These are phyloP conservation scores for Epicoccum nigrum DNA, from an alignment of 2,329 filamentous ascomycete species.

Conservation along the genomic window DNA sequence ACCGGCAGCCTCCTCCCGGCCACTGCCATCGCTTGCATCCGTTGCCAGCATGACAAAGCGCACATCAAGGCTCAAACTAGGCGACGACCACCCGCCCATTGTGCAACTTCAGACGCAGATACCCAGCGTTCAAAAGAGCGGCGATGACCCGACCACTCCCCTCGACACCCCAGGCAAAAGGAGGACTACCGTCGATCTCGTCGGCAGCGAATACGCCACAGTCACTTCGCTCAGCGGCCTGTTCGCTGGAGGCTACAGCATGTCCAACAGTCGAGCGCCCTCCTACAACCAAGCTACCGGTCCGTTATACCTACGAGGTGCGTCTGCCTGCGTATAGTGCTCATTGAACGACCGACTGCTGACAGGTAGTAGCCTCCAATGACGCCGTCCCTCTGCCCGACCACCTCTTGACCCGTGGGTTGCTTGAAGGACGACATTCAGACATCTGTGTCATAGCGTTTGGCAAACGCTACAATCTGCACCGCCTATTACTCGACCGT, in stretches of 20 bases:
- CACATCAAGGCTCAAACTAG: slow-evolving; percentile 34
- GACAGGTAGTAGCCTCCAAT: slow-evolving; percentile 34
- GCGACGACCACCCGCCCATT: slow-evolving; percentile 37
- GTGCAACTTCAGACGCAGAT: slow-evolving; percentile 44
- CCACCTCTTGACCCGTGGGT: slow-evolving; percentile 60
- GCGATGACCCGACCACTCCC: slow-evolving; percentile 54
- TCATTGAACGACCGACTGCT: slow-evolving; percentile 4
- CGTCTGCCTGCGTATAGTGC: slow-evolving; percentile 2
- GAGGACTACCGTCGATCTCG: slow-evolving; percentile 35
- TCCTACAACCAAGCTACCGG: slow-evolving; percentile 51
- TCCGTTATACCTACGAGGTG: slow-evolving; percentile 44
- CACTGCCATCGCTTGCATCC: slow-evolving; percentile 16
- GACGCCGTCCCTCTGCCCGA: slow-evolving; percentile 54
- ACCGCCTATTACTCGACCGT: slow-evolving; percentile 61
- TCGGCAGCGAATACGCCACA: slow-evolving; percentile 47
- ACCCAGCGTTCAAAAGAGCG: slow-evolving; percentile 55
- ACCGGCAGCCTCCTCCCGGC: slow-evolving; percentile 37
- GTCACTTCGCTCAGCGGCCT: slow-evolving; percentile 53
- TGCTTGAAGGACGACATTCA: slow-evolving; percentile 59
- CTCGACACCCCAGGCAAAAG: slow-evolving; percentile 38
- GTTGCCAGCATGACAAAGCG: slow-evolving; percentile 38
- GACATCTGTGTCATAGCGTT: slow-evolving; percentile 62
- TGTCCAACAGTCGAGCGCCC: slow-evolving; percentile 49
- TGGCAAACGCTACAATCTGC: slow-evolving; percentile 58
- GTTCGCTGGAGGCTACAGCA: slow-evolving; percentile 50